Conservation (phyloP, 1,139 yeast genomes). For the Candida pseudoviswanathii region DNA sequence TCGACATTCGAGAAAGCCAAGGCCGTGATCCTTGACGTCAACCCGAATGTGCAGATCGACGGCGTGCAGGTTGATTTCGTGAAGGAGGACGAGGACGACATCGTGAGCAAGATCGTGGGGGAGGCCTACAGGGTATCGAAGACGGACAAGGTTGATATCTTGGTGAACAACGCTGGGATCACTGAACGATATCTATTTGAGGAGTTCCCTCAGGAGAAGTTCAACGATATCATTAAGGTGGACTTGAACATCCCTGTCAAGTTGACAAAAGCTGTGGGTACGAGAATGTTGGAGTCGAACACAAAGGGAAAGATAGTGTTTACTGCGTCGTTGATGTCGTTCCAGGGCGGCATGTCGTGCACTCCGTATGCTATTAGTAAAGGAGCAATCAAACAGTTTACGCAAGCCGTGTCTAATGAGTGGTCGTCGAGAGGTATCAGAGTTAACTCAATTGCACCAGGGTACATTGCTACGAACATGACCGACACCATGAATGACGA, state of each 20-base stretch:
- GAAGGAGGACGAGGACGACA: constrained; percentile 19
- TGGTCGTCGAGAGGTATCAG: constrained; percentile 53
- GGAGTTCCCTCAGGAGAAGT: constrained; percentile 36
- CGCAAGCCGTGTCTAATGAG: constrained; percentile 54
- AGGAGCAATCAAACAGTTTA: constrained; percentile 51
- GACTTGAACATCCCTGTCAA: constrained; percentile 50
- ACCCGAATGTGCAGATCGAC: constrained; percentile 23
- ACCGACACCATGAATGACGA: constrained; percentile 38
- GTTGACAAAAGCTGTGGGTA: constrained; percentile 49
- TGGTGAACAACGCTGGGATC: constrained; percentile 61
- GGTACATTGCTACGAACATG: constrained; percentile 56
- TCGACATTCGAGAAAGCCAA: constrained; percentile 19
- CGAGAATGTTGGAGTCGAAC: constrained; percentile 40
- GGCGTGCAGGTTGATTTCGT: constrained; percentile 23
- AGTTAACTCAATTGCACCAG: constrained; percentile 60
- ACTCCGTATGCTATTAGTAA: constrained; percentile 57
- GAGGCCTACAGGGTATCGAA: constrained; percentile 37
- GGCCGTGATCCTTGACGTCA: constrained; percentile 20
- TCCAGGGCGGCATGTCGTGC: constrained; percentile 59
- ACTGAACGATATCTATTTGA: constrained; percentile 29
- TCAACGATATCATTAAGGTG: constrained; percentile 48
- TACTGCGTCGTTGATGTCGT: constrained; percentile 44
- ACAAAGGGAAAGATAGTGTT: constrained; percentile 32
- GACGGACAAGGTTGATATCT: constrained; percentile 41
- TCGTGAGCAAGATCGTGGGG: constrained; percentile 31